Base-by-base conservation (phyloP, 371 early-diverging fungal genomes). In the Chytridium lagenaria region DNA sequence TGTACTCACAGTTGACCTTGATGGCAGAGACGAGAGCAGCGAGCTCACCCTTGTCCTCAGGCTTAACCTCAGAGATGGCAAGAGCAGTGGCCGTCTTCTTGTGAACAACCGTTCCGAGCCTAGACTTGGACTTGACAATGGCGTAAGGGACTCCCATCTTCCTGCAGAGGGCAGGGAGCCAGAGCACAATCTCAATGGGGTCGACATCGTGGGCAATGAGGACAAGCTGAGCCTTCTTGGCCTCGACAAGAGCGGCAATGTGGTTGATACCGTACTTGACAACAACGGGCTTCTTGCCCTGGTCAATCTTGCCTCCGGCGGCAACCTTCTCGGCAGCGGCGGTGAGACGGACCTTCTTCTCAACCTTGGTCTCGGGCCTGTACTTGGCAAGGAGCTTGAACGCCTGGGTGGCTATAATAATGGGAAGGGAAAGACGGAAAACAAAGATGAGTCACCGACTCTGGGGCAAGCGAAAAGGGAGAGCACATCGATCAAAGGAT, bases 181-280 rank as follows among this genome's bases (percentile, higher is more conserved):
- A 99, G 78, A 99, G 81, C 74, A 99, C 99, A 75, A 99, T 80
- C 87, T 99, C 99, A 83, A 99, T 97, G 76, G 99, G 99, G 89
- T 99, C 98, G 80, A 99, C 99, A 87, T 99, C 98, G 83, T 97
- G 90, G 74, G 99, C 99, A 85, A 99, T 99, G 80, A 99, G 89
- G 68, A 99, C 99, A 71, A 99, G 90, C 83, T 94, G 91, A 80
- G 99, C 97, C 92, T 97, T 99, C 93, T 99, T 99, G 85, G 90
- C 88, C 90, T 99, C 99, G 70, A 99, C 88, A 59, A 99, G 88
- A 68, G 96, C 93, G 73, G 97, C 95, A 83, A 99, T 93, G 91
- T 99, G 99, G 93, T 99, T 99, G 82, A 99, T 92, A 87, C 99
- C 99, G 89, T 94, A 95, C 93, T 99, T 98, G 90, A 98, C 90